phyloP scores from a whole-genome alignment of 495 filamentous ascomycete genomes.

The Coniosporium apollinis region DNA sequence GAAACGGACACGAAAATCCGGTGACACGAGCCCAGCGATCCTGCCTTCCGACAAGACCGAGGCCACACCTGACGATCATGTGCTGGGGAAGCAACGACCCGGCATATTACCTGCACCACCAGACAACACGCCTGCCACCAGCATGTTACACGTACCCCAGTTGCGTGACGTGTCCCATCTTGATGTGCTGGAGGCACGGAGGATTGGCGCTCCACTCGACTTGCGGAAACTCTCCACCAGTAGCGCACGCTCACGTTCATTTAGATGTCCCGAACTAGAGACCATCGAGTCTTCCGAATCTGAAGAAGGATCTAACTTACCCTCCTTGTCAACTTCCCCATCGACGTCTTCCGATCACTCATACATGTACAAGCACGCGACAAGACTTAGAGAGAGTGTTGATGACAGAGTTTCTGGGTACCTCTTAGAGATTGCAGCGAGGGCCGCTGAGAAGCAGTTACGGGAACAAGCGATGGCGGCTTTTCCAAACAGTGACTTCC shows the following conservation, averaged over 20 bases:
- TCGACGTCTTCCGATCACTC: slow-evolving; percentile 18
- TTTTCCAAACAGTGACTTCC: slow-evolving; percentile 47
- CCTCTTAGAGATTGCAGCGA: slow-evolving; percentile 56
- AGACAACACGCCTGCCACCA: slow-evolving; percentile 13
- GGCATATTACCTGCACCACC: slow-evolving; percentile 6
- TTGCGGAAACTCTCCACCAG: slow-evolving; percentile 25
- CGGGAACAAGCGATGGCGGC: slow-evolving; percentile 52
- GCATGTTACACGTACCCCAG: slow-evolving; percentile 8
- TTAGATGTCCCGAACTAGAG: slow-evolving; percentile 37
- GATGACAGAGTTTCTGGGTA: slow-evolving; percentile 59
- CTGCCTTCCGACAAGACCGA: slow-evolving; percentile 25
- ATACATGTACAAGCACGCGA: slow-evolving; percentile 23
- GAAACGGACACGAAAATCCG: slow-evolving; percentile 29
- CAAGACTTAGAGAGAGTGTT: slow-evolving; percentile 37
- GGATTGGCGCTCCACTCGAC: no score
- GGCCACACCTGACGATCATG: slow-evolving; percentile 11
- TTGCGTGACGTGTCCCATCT: no score
- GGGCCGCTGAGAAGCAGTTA: slow-evolving; percentile 57
- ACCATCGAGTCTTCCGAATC: slow-evolving; percentile 39
- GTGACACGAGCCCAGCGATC: slow-evolving; percentile 13
- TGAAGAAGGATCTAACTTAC: slow-evolving; percentile 31
- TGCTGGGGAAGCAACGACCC: slow-evolving; percentile 6
- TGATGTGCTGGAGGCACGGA: no score
- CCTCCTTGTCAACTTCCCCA: slow-evolving; percentile 33
- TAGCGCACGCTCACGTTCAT: slow-evolving; percentile 35